These are phyloP conservation scores for Phytopythium mirpurense DNA, from an alignment of 352 stramenopile genomes.

Conservation along the genomic window DNA sequence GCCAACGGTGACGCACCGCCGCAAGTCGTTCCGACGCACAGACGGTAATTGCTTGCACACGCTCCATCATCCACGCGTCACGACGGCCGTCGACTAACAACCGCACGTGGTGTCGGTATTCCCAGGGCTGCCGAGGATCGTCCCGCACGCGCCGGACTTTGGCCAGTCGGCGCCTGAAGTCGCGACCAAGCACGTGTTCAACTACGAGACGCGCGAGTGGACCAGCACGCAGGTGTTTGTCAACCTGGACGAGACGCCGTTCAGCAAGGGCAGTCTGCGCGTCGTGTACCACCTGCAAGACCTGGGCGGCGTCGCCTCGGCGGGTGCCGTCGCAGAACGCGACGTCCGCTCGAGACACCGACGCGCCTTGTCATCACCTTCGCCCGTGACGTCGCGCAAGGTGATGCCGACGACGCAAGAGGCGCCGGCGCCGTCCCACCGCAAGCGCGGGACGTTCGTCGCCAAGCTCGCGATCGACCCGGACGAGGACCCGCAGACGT, in stretches of 20 bases:
- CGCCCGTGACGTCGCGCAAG: conserved; percentile 1
- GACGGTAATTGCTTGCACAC: no score
- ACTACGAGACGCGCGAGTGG: conserved; percentile 73
- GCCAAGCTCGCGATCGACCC: conserved; percentile 78
- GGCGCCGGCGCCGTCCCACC: not conserved
- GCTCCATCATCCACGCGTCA: no score
- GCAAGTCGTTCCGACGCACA: conserved; percentile 22
- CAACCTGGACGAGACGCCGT: conserved; percentile 63
- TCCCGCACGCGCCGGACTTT: conserved; percentile 74
- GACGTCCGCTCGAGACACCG: conserved; percentile 8
- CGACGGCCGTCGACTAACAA: no score
- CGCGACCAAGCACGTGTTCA: conserved; percentile 76
- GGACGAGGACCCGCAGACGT: conserved; percentile 76
- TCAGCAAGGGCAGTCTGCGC: conserved; percentile 48
- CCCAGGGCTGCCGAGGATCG: conserved; percentile 64
- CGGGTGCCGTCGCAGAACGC: conserved; percentile 20
- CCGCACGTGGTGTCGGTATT: no score
- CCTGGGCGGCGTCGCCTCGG: conserved; percentile 29
- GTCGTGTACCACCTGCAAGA: conserved; percentile 74
- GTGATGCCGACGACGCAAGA: not conserved
- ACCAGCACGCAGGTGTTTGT: conserved; percentile 63
- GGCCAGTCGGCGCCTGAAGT: conserved; percentile 43
- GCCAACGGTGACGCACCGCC: conserved; percentile 26
- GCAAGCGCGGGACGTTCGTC: conserved; percentile 50
- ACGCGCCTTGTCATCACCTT: conserved; percentile 21